phyloP scores from a whole-genome alignment of 768 basidiomycete genomes.

The Hericium rajendrae region DNA sequence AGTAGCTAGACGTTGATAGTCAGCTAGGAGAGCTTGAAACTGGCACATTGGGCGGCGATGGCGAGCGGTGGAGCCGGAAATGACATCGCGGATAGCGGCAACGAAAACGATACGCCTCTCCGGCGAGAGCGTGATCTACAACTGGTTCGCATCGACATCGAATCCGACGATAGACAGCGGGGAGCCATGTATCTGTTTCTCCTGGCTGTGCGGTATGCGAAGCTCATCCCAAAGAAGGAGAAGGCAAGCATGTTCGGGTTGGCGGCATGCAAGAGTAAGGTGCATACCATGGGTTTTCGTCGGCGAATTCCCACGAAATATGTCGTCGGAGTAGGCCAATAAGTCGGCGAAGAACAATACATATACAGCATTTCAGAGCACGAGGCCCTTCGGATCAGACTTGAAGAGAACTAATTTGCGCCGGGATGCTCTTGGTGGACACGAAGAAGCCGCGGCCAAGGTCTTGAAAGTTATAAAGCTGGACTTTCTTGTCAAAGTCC shows the following conservation, averaged over 20 bases:
- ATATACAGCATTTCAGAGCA: conserved; percentile 28
- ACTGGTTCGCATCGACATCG: conserved; percentile 26
- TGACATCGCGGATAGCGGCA: background rate
- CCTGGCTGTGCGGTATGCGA: conserved; percentile 27
- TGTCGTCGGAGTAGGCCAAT: conserved; percentile 28
- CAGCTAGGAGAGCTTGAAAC: background rate
- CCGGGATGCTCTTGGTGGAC: no score
- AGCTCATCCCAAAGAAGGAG: conserved; percentile 32
- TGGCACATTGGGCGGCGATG: background rate
- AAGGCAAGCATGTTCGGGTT: conserved; percentile 22
- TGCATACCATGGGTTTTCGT: conserved; percentile 19
- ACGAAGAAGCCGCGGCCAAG: no score
- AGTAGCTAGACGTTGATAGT: conserved; percentile 27
- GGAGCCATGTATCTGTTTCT: conserved; percentile 29
- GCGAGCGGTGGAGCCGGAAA: background rate
- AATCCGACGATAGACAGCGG: conserved; percentile 19
- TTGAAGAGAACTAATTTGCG: no score
- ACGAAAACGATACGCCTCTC: background rate
- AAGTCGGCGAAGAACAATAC: conserved; percentile 13
- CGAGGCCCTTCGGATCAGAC: conserved; percentile 10
- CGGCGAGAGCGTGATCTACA: conserved; percentile 27
- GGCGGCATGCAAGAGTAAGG: conserved; percentile 24
- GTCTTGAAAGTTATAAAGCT: no score
- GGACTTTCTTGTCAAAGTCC: background rate
- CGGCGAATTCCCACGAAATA: conserved; percentile 16